These are phyloP conservation scores for Penicillium antarcticum DNA, from an alignment of 495 filamentous ascomycete species.

Conservation along the genomic window DNA sequence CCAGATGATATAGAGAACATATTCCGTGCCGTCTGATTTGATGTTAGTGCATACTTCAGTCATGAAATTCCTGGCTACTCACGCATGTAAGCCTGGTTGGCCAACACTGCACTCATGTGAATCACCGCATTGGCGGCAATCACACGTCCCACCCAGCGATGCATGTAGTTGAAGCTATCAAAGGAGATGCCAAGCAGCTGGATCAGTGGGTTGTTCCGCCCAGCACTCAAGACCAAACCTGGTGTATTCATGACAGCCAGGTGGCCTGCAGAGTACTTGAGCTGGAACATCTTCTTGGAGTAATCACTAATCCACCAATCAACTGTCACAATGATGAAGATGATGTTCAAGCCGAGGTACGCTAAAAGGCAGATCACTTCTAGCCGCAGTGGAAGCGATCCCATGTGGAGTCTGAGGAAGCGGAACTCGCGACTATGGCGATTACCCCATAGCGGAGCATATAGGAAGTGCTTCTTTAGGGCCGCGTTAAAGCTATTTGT, in stretches of 20 bases:
- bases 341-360: slow-evolving; percentile 34
- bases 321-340: slow-evolving; percentile 37
- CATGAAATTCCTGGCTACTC: slow-evolving; percentile 5
- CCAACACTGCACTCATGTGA: slow-evolving; percentile 36
- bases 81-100: slow-evolving; percentile 24
- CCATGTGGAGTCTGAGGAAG: slow-evolving; percentile 35
- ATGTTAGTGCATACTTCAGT: slow-evolving; percentile 1
- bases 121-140: slow-evolving; percentile 33
- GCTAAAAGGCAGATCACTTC: slow-evolving; percentile 28
- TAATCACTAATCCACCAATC: slow-evolving; percentile 35
- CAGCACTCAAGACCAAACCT: slow-evolving; percentile 37
- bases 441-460: slow-evolving; percentile 35
- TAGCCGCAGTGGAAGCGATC: slow-evolving; percentile 36
- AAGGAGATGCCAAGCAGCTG: slow-evolving; percentile 35
- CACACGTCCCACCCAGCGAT: slow-evolving; percentile 43
- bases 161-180: slow-evolving; percentile 44
- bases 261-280: slow-evolving; percentile 39
- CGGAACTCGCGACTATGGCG: slow-evolving; percentile 43
- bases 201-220: slow-evolving; percentile 43
- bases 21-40: slow-evolving; percentile 17
- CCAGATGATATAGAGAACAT: slow-evolving; percentile 30
- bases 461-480: slow-evolving; percentile 41
- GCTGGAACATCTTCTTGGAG: slow-evolving; percentile 32
- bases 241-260: slow-evolving; percentile 43
- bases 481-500: slow-evolving; percentile 17